Evolutionary conservation across 75 land plant genomes (phyloP), one percentile per base, ranked within the genome.

Genomic region (Adiantum capillusveneris): DNA sequence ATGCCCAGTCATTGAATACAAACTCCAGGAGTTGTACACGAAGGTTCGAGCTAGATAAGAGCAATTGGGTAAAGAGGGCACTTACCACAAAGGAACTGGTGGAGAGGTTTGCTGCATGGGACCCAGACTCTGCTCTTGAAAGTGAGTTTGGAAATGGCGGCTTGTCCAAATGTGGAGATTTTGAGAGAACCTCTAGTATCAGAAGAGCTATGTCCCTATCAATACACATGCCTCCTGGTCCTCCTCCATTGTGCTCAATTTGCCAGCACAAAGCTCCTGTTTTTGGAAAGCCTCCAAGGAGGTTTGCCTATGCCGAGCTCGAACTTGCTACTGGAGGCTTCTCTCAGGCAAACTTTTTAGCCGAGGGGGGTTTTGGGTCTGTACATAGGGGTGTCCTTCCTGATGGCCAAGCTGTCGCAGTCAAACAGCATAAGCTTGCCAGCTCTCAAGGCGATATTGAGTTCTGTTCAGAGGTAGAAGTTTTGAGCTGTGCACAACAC

Each of bases 401-500:
- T 11, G 79, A 83, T 52, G 92, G 87, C 24, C 77, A 75, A 45
- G 70, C 68, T 18, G 80, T 87, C 7, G 91, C 91, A 19, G 87
- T 87, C 53, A 87, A 87, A 59, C 84, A 80, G 65, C 72, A 79
- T 65, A 91, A 82, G 59, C 69, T 80, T 57, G 97, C 97, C 27
- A 84, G 94, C 75, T 82, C 81, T 21, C 94, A 88, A 71, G 97
- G 97, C 2, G 97, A 91, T 64, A 51, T 65, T 22, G 97, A 91
- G 52, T 91, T 91, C 71, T 91, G 97, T 72, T 82, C 97, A 21
- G 94, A 88, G 50, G 94, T 88, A 6, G 90, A 84, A 65, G 86
- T 89, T 25, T 72, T 82, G 16, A 91, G 94, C 74, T 87, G 97
- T 62, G 97, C 97, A 27, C 97, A 91, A 63, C 97, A 91, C 45